A percentile compares a stretch with the other conserved stretches of the same genome.
Evolutionary conservation across 2,329 filamentous ascomycete genomes (phyloP).

Genomic region (Fusarium luffae): DNA sequence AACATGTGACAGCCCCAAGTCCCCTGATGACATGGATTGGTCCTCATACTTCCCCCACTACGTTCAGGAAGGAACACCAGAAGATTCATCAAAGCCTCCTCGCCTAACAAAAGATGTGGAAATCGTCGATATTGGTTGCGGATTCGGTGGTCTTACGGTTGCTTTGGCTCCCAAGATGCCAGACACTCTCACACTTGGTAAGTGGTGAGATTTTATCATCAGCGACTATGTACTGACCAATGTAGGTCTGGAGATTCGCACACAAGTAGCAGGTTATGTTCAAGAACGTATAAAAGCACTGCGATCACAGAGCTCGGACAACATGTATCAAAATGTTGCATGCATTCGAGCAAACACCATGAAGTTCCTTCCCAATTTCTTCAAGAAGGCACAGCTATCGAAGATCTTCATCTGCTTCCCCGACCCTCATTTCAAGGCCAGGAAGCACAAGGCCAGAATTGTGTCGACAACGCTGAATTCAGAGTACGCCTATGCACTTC

Average conservation of each 20-base stretch:
- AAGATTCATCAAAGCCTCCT: constrained; percentile 44
- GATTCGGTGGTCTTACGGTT: constrained; percentile 91
- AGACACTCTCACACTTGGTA: constrained; percentile 84
- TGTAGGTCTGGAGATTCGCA: constrained; percentile 89
- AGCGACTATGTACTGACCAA: constrained; percentile 2
- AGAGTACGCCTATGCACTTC: constrained; percentile 90
- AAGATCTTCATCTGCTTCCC: constrained; percentile 99
- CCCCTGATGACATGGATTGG: constrained; percentile 92
- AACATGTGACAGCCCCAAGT: constrained; percentile 70
- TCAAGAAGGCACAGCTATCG: constrained; percentile 79
- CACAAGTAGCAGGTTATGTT: constrained; percentile 90
- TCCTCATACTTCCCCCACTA: constrained; percentile 83
- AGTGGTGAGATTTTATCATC: constrained; percentile 39
- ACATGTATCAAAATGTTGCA: constrained; percentile 83
- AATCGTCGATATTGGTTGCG: constrained; percentile 96
- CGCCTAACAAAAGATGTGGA: constrained; percentile 74
- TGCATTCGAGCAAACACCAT: constrained; percentile 95
- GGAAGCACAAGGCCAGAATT: constrained; percentile 97
- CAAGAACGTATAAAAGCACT: constrained; percentile 87
- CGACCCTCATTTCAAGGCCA: constrained; percentile 96
- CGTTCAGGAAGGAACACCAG: constrained; percentile 56
- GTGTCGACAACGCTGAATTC: constrained; percentile 88
- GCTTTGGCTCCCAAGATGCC: constrained; percentile 85
- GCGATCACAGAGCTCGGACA: constrained; percentile 69
- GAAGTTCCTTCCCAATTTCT: constrained; percentile 99